A percentile compares a stretch with the other conserved stretches of the same genome.
Conservation (phyloP, 257 asterid genomes). For the Henckelia pumila region DNA sequence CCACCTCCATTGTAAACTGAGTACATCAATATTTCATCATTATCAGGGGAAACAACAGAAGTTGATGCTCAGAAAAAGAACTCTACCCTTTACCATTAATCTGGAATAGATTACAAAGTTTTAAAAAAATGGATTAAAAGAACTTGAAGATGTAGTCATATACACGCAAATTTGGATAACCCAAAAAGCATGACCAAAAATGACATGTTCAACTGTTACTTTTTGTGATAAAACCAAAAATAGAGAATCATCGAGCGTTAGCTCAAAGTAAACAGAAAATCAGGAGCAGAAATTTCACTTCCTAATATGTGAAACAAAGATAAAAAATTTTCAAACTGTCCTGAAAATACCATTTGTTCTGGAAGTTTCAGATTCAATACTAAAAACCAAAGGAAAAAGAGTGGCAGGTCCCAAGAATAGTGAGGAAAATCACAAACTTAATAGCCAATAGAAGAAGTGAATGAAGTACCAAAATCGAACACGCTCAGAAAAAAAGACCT, state of each 20-base stretch:
- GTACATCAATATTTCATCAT: slow-evolving; percentile 21
- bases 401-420: background rate
- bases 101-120: too few species aligned
- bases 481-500: background rate
- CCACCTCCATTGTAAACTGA: slow-evolving; percentile 91
- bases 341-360: background rate
- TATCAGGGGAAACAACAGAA: slow-evolving; percentile 22
- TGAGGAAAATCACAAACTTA: background rate
- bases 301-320: background rate
- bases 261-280: background rate
- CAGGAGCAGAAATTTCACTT: background rate
- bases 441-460: background rate
- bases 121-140: slow-evolving; percentile 9
- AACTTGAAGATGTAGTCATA: background rate
- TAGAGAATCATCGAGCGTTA: too few species aligned
- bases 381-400: too few species aligned
- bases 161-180: too few species aligned
- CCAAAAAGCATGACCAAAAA: too few species aligned
- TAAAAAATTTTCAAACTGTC: too few species aligned
- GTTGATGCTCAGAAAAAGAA: slow-evolving; percentile 15
- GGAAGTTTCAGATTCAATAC: background rate
- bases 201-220: background rate
- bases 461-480: background rate
- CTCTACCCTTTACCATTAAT: slow-evolving; percentile 2
- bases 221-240: background rate